Conservation (phyloP, 202 grass and related monocot genomes). For the Eragrostis tef region DNA sequence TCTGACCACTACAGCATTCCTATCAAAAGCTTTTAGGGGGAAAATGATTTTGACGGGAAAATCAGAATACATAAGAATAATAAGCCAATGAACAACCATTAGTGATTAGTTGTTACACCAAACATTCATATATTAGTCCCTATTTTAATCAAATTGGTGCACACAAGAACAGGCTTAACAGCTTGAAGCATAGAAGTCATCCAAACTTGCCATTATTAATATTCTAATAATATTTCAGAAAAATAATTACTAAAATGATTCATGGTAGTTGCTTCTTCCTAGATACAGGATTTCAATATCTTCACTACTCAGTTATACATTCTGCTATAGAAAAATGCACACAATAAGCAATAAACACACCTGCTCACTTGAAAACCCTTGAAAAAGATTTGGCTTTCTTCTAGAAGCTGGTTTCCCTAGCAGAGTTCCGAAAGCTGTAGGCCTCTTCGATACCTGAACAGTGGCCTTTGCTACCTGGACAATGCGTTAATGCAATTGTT, state of each 20-base stretch:
- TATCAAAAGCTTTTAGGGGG: background rate
- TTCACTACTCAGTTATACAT: background rate
- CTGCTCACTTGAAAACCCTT: slow-evolving; percentile 56
- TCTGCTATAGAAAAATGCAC: slow-evolving; percentile 25
- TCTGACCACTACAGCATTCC: slow-evolving; percentile 14
- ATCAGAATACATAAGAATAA: slow-evolving; percentile 20
- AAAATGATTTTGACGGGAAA: background rate
- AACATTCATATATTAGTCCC: no score
- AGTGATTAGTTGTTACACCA: background rate
- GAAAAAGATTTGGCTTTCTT: slow-evolving; percentile 49
- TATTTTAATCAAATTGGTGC: background rate
- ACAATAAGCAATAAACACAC: slow-evolving; percentile 45
- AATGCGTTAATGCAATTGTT: slow-evolving; percentile 5
- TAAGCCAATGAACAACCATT: slow-evolving; percentile 39
- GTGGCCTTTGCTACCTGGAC: slow-evolving; percentile 60
- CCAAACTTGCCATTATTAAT: slow-evolving; percentile 5
- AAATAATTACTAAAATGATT: slow-evolving; percentile 27
- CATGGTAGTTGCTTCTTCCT: slow-evolving; percentile 6
- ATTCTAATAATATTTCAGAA: slow-evolving; percentile 15
- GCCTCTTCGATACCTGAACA: slow-evolving; percentile 72
- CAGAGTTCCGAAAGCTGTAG: slow-evolving; percentile 83
- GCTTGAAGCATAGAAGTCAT: background rate
- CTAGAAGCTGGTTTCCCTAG: slow-evolving; percentile 73
- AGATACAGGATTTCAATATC: slow-evolving; percentile 22
- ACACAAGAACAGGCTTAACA: background rate